A percentile compares a stretch with the other conserved stretches of the same genome.
These are phyloP conservation scores for Lyophyllum semitale DNA, from an alignment of 768 basidiomycete species.

Conservation along the genomic window DNA sequence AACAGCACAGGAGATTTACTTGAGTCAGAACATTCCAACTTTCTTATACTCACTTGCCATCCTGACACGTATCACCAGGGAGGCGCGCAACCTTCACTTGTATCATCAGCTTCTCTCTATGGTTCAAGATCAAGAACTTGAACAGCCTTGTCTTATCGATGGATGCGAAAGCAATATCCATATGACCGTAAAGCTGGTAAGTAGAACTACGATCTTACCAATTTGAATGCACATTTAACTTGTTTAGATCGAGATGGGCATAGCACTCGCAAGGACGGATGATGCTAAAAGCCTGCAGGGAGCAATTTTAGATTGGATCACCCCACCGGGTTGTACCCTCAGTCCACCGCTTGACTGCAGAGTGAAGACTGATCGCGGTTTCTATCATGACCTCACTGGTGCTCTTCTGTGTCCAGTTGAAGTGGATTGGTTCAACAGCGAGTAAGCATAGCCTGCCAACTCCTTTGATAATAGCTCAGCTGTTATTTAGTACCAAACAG, in stretches of 20 bases:
- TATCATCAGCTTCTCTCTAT: neutral
- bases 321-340: neutral
- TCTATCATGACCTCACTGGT: neutral
- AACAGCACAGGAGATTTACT: neutral
- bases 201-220: no score
- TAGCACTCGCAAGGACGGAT: neutral
- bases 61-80: neutral
- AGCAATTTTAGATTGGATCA: neutral
- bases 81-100: neutral
- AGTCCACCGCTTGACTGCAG: neutral
- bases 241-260: neutral
- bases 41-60: neutral
- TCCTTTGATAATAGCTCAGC: neutral
- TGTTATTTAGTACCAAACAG: neutral
- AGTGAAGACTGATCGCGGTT: neutral
- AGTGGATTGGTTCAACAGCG: neutral
- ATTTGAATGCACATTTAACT: no score
- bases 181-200: neutral
- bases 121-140: neutral
- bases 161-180: neutral
- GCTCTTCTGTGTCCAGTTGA: neutral
- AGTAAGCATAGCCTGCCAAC: neutral
- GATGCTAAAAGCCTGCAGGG: neutral
- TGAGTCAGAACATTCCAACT: neutral
- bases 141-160: neutral